Base-by-base conservation (phyloP, 768 basidiomycete species). In the Podaxis sp. region DNA sequence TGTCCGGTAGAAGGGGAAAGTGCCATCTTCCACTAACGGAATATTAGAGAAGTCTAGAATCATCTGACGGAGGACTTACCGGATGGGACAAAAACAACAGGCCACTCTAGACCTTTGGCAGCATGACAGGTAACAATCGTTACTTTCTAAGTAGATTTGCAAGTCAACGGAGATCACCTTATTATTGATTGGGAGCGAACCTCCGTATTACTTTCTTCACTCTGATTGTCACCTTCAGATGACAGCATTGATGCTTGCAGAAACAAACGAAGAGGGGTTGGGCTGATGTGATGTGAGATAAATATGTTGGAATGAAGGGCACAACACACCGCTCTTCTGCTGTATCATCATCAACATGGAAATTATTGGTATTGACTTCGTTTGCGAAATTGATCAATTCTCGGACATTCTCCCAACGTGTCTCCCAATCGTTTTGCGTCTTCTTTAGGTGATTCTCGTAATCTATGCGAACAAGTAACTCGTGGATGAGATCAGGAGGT, bases 51-150 rank as follows among this genome's bases (percentile, higher is more conserved):
- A 18, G 23, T 40, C 5, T 32, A 14, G 18, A 28, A 32, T 23
- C 38, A 51, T 6, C 48, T 37, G 16, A 46, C 36, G 13, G 38
- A 60, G 9, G 36, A 25, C 65, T 62, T 67, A 88, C 88, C 85
- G 13, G 87, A 83, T 23, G 89, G 89, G 18, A 91, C 76, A 63
- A 95, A 87, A 0, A 95, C 91, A 1, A 94, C 89, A 0, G 93
- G 92, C 92, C 93, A 96, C 71, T 96, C 93, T 6, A 95, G 75
- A 0, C 93, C 93, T 70, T 96, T 96, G 0, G 93, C 92, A 36
- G 91, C 84, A 74, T 96, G 93, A 57, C 93, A 92, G 0, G 93
- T 95, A 1, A 88, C 81, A 47, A 95, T 85, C 1, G 87, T 89
- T 5, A 95, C 91, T 81, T 88, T 91, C 89, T 91, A 11, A 27